Conservation (phyloP, 2,329 filamentous ascomycete species). For the Colletotrichum cordylinicola region DNA sequence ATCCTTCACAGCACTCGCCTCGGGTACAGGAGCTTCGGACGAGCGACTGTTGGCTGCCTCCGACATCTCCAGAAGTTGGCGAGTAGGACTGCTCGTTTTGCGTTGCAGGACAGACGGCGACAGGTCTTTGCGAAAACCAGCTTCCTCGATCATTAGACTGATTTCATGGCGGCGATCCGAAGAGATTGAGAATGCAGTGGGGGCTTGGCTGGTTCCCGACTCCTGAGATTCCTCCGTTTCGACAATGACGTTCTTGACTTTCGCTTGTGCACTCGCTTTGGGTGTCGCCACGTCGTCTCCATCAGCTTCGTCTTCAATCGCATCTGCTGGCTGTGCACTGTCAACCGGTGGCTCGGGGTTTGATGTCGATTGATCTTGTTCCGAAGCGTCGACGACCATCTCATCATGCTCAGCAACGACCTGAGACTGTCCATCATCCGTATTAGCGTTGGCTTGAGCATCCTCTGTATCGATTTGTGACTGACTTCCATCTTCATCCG, state of each 20-base stretch:
- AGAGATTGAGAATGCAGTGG: constrained; percentile 28
- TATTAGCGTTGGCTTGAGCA: constrained; percentile 12
- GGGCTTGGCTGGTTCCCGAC: not conserved
- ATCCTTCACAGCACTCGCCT: constrained; percentile 4
- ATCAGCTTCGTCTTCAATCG: not conserved
- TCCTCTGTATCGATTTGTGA: constrained; percentile 27
- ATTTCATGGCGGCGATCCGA: constrained; percentile 43
- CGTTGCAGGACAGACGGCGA: constrained; percentile 38
- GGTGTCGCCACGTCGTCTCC: not conserved
- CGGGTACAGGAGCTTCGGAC: constrained; percentile 12
- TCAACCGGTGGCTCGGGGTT: not conserved
- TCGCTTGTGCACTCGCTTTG: not conserved
- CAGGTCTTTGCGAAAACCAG: constrained; percentile 51
- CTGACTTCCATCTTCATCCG: constrained; percentile 33
- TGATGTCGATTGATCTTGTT: not conserved
- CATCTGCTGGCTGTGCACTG: not conserved
- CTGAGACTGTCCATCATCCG: not conserved
- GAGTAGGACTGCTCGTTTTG: constrained; percentile 33
- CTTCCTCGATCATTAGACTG: constrained; percentile 50
- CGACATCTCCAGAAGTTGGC: constrained; percentile 31
- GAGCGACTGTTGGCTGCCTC: not conserved
- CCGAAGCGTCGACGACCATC: not conserved
- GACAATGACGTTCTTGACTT: not conserved
- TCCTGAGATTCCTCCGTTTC: constrained; percentile 19
- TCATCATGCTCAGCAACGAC: not conserved